Percentiles rank a stretch among this genome's conserved stretches.
phyloP scores from a whole-genome alignment of 2,329 filamentous ascomycete genomes.

The Fusarium algeriense region DNA sequence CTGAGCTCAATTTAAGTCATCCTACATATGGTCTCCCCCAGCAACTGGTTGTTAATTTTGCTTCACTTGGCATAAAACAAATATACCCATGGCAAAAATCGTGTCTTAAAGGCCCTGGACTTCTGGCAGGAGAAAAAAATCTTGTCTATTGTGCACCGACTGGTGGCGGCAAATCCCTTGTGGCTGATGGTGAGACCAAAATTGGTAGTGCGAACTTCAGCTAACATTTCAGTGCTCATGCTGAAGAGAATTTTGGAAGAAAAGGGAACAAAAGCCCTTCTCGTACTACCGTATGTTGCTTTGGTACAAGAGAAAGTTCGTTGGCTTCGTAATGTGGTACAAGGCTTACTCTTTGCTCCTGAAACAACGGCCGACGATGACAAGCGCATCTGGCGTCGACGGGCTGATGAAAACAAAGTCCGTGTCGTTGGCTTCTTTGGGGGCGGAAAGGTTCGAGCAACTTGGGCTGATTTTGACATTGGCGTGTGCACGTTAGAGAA shows the following conservation, averaged over 20 bases:
- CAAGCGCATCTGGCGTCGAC: conserved; percentile 63
- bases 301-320: conserved; percentile 83
- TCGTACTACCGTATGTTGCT: conserved; percentile 82
- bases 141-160: conserved; percentile 85
- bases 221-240: conserved; percentile 69
- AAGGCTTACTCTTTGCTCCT: conserved; percentile 63
- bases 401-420: conserved; percentile 69
- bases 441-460: conserved; percentile 74
- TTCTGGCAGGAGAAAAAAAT: conserved; percentile 74
- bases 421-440: conserved; percentile 81
- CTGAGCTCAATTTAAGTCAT: conserved; percentile 72
- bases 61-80: conserved; percentile 73
- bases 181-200: conserved; percentile 68
- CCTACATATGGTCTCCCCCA: conserved; percentile 72
- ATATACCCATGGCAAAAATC: conserved; percentile 87
- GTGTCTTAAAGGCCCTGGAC: conserved; percentile 75
- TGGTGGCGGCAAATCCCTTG: conserved; percentile 81
- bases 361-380: conserved; percentile 52
- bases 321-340: conserved; percentile 76
- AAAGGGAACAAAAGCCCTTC: conserved; percentile 73
- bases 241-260: conserved; percentile 76
- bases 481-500: conserved; percentile 86
- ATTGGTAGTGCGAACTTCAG: not conserved
- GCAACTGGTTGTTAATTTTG: conserved; percentile 73
- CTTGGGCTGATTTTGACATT: conserved; percentile 81